A percentile compares a stretch with the other conserved stretches of the same genome.
Evolutionary conservation across 805 yeast species (phyloP).

Genomic region (Myxozyma neglecta): DNA sequence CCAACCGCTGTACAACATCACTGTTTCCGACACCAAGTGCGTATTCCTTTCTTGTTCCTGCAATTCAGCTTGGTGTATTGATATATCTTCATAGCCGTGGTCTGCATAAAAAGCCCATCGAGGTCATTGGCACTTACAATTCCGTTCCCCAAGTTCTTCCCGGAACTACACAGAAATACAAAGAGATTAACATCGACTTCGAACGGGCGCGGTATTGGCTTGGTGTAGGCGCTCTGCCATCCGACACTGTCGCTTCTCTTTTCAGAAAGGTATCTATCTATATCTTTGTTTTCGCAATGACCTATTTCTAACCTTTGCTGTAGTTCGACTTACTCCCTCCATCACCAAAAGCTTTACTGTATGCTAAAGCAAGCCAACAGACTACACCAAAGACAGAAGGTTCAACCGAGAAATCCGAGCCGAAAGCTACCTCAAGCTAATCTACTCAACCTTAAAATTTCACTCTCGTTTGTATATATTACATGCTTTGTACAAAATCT

Average conservation of each 20-base stretch:
- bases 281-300: neutral
- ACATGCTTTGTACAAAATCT: too few species aligned
- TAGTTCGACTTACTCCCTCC: slow-evolving; percentile 11
- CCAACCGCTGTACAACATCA: slow-evolving; percentile 88
- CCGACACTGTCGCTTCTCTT: slow-evolving; percentile 73
- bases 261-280: slow-evolving; percentile 56
- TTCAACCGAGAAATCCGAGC: neutral
- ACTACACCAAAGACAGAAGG: neutral
- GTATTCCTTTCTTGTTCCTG: slow-evolving; percentile 15
- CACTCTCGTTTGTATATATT: neutral
- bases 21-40: slow-evolving; percentile 66
- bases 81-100: slow-evolving; percentile 16
- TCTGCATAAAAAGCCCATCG: slow-evolving; percentile 59
- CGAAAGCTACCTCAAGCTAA: neutral
- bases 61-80: neutral
- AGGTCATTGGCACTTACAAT: slow-evolving; percentile 90
- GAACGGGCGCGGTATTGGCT: slow-evolving; percentile 92
- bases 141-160: slow-evolving; percentile 72
- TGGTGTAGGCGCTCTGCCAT: slow-evolving; percentile 95
- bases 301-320: neutral
- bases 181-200: slow-evolving; percentile 82
- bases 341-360: neutral
- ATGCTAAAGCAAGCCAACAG: neutral
- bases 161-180: slow-evolving; percentile 57
- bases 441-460: neutral